These are phyloP conservation scores for Digitaria exilis DNA, from an alignment of 202 grass and related monocot species.

Conservation along the genomic window DNA sequence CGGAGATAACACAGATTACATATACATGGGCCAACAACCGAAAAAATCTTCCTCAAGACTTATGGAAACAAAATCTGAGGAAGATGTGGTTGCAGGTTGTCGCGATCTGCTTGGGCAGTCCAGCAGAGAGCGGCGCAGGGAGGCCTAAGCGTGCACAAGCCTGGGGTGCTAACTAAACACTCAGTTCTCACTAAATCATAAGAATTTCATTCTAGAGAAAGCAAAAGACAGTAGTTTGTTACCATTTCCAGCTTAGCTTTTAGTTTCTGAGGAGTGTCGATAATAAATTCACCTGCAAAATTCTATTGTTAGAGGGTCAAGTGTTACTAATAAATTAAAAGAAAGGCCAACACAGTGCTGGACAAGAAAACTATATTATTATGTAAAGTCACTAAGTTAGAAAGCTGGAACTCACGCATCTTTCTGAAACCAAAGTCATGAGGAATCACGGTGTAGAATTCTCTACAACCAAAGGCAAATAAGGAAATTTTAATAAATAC, in stretches of 20 bases:
- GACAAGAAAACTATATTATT: constrained; percentile 5
- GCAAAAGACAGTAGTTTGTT: constrained; percentile 36
- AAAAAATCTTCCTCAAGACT: no score
- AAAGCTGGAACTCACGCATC: constrained; percentile 73
- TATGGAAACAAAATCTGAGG: no score
- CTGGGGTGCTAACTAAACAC: no score
- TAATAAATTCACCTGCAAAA: constrained; percentile 83
- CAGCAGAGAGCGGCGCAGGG: no score
- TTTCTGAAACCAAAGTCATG: constrained; percentile 98
- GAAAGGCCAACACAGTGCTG: constrained; percentile 25
- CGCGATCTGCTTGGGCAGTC: no score
- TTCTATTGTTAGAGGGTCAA: constrained; percentile 31
- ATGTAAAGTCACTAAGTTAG: constrained; percentile 12
- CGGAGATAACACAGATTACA: no score
- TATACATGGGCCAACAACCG: no score
- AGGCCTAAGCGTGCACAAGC: no score
- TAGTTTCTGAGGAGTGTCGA: constrained; percentile 87
- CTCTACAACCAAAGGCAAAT: constrained; percentile 39
- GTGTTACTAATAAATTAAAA: constrained; percentile 9
- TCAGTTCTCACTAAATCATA: neutral
- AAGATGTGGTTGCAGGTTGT: no score
- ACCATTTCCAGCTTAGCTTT: constrained; percentile 97
- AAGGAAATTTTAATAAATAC: constrained; percentile 17
- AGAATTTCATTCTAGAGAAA: neutral
- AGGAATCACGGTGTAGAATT: constrained; percentile 93